Conservation (phyloP, 2,329 filamentous ascomycete genomes). For the Neonectria faginata region DNA sequence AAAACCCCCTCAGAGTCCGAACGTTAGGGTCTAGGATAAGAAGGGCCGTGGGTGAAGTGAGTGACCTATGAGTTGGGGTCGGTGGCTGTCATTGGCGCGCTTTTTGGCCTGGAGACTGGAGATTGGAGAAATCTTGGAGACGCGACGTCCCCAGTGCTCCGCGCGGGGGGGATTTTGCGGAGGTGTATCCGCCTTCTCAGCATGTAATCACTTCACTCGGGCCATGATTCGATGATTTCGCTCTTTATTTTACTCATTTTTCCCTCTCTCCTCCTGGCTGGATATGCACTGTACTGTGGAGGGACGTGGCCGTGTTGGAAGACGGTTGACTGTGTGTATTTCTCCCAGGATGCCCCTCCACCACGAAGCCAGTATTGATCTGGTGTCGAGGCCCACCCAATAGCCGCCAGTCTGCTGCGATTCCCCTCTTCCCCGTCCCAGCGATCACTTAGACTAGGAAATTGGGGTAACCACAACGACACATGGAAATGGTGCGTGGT, state of each 20-base stretch:
- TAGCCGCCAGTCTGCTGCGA: not conserved
- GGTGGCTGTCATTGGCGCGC: not conserved
- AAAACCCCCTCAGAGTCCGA: not conserved
- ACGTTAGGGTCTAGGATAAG: not conserved
- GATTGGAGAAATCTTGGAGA: constrained; percentile 10
- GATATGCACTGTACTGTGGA: too few species aligned
- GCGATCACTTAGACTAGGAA: not conserved
- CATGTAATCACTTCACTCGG: constrained; percentile 7
- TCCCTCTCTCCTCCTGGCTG: too few species aligned
- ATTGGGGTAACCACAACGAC: constrained; percentile 1
- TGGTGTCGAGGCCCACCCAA: not conserved
- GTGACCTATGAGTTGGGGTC: not conserved
- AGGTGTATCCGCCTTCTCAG: constrained; percentile 12
- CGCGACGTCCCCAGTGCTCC: not conserved
- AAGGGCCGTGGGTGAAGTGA: not conserved
- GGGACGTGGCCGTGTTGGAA: constrained; percentile 1
- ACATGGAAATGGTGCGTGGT: not conserved
- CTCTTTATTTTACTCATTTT: too few species aligned
- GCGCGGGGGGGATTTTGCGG: constrained; percentile 10
- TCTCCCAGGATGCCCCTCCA: too few species aligned
- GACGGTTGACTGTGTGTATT: not conserved
- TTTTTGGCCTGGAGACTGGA: not conserved
- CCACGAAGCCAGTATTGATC: not conserved
- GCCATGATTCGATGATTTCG: constrained; percentile 16
- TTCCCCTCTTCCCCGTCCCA: not conserved